Percentiles rank a stretch among this genome's conserved stretches.
Evolutionary conservation across 2,329 filamentous ascomycete species (phyloP).

Genomic region (Emergomyces orientalis): DNA sequence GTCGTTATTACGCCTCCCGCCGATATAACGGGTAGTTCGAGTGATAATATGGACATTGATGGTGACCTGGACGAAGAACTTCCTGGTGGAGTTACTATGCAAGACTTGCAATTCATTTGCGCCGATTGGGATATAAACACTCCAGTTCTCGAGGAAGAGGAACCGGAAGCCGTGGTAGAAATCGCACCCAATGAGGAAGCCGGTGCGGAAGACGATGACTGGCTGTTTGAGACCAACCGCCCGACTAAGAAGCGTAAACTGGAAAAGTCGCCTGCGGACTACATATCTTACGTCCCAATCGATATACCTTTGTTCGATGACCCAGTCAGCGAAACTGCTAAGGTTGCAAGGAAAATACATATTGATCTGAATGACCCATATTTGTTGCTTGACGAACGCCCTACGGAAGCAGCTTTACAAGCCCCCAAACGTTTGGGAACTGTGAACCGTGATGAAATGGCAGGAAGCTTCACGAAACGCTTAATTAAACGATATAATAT

Average conservation of each 20-base stretch:
- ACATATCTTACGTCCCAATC: slow-evolving; percentile 47
- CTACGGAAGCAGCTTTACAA: slow-evolving; percentile 54
- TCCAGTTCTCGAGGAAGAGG: slow-evolving; percentile 32
- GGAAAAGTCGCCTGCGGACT: slow-evolving; percentile 36
- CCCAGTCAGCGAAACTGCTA: slow-evolving; percentile 62
- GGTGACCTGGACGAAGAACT: slow-evolving; percentile 50
- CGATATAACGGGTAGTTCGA: slow-evolving; percentile 42
- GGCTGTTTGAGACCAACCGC: slow-evolving; percentile 38
- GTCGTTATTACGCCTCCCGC: slow-evolving; percentile 38
- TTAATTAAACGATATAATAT: slow-evolving; percentile 82
- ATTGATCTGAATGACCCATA: slow-evolving; percentile 83
- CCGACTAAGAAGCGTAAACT: slow-evolving; percentile 60
- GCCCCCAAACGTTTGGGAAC: slow-evolving; percentile 30
- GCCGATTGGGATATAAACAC: slow-evolving; percentile 71
- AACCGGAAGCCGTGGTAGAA: slow-evolving; percentile 19
- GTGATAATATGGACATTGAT: slow-evolving; percentile 42
- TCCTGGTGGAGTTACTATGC: slow-evolving; percentile 61
- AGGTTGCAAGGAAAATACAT: slow-evolving; percentile 66
- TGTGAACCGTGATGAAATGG: slow-evolving; percentile 47
- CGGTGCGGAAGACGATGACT: slow-evolving; percentile 51
- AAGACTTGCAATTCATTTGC: slow-evolving; percentile 76
- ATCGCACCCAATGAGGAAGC: slow-evolving; percentile 29
- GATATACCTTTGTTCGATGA: slow-evolving; percentile 68
- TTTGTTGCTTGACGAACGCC: slow-evolving; percentile 70
- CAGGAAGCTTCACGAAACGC: slow-evolving; percentile 62